Evolutionary conservation across 805 yeast species (phyloP), one percentile per base, ranked within the genome.

Genomic region (Wickerhamomyces alni): DNA sequence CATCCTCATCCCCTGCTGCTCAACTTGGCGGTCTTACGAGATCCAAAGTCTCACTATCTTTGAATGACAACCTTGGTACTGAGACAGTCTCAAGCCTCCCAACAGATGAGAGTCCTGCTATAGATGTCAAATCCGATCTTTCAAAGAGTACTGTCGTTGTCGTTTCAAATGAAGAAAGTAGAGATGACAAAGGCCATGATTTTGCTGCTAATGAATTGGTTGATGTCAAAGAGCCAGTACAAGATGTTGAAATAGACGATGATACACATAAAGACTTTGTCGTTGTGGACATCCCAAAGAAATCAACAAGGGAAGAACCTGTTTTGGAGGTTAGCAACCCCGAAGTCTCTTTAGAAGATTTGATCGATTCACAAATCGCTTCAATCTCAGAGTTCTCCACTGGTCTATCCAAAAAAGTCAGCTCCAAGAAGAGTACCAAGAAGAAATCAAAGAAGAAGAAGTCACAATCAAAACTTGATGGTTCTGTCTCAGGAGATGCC

Each of bases 1-100:
- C n/a, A 7, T 9, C 24, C 6, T 21, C 24, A 21, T 21, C 24
- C 24, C 24, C 24, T 21, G 9, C 24, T 21, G 9, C 24, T 7
- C 24, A 21, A 9, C 24, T 21, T 21, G 24, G 9, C 6, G 9
- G 9, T 9, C 24, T 7, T 21, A 9, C 9, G 24, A 7, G 9
- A 7, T 21, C 24, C 9, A 9, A 21, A 9, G 9, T 21, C 24
- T 9, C 24, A 7, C 9, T 9, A 7, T 21, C 24, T 9, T 7
- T 21, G 9, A 21, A 9, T 21, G 82, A 78, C 48, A 65, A 66
- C 11, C 64, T 66, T 35, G 86, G 84, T 35, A 77, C 70, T 49
- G 36, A 40, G 7, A 21, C 24, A n/a, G n/a, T n/a, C n/a, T n/a
- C n/a, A n/a, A n/a, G n/a, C n/a, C n/a, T n/a, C n/a, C n/a, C n/a